Evolutionary conservation across 2,329 filamentous ascomycete genomes (phyloP), one percentile per base, ranked within the genome.

Genomic region (Tolypocladium paradoxum): DNA sequence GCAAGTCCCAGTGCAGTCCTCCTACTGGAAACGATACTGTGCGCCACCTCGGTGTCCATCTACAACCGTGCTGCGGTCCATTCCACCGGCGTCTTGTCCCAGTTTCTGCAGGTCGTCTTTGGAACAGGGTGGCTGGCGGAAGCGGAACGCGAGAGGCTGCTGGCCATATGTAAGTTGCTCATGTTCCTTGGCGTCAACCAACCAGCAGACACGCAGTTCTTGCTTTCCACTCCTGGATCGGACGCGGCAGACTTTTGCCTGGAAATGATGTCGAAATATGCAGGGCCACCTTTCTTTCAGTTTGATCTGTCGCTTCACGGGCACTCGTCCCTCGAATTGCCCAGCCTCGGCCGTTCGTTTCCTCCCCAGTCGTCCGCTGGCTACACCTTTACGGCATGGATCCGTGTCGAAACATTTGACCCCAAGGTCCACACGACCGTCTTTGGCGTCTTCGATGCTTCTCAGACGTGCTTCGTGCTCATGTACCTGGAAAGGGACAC

Each of bases 401-500:
- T 96, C 49, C 83, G 87, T 22, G 82, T 99, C 55, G 91, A 97
- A 66, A 76, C 83, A 40, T 97, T 93, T 67, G 95, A 99, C 66
- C 73, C 81, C 6, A 81, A 82, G 47, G 84, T 87, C 18, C 93
- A 99, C 67, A 99, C 93, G 0, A 99, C 93, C 0, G 79, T 99
- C 16, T 99, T 99, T 67, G 93, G 93, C 29, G 89, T 93, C 9
- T 97, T 95, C 68, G 93, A 99, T 70, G 78, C 85, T 4, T 90
- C 83, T 6, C 92, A 97, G 68, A 90, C 88, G 6, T 99, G 93
- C 68, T 99, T 99, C 64, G 73, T 99, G 36, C 82, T 99, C 60
- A 85, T 90, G 55, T 99, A 99, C 64, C 77, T 99, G 38, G 95
- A 99, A 67, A 90, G 87, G 64, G 91, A 96, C 66, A 95, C 90